Percentiles rank a stretch among this genome's conserved stretches.
These are phyloP conservation scores for Pseudevernia furfuracea DNA, from an alignment of 495 filamentous ascomycete species.

Conservation along the genomic window DNA sequence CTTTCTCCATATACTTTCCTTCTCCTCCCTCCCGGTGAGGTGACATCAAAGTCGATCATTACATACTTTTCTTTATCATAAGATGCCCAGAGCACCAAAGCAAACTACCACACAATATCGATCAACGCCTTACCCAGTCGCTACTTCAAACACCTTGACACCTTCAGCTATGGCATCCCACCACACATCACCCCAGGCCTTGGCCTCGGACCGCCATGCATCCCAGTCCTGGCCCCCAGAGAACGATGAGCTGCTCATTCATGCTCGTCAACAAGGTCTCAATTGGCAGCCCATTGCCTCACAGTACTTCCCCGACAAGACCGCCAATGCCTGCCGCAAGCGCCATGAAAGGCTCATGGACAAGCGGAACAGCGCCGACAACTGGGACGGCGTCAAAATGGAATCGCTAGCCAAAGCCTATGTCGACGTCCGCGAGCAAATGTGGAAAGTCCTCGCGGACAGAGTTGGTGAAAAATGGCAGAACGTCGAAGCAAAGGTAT, in stretches of 20 bases:
- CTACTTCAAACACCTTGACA: conserved; percentile 5
- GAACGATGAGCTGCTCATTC: conserved; percentile 56
- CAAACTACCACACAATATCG: conserved; percentile 11
- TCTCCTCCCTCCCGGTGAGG: conserved; percentile 18
- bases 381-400: conserved; percentile 60
- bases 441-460: conserved; percentile 58
- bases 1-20: conserved; percentile 18
- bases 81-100: conserved; percentile 24
- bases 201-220: conserved; percentile 34
- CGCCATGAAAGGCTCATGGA: conserved; percentile 69
- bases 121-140: conserved; percentile 15
- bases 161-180: conserved; percentile 15
- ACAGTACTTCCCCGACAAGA: conserved; percentile 62
- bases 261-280: conserved; percentile 53
- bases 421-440: conserved; percentile 58
- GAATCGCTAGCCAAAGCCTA: conserved; percentile 61
- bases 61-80: conserved; percentile 12
- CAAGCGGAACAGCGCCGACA: conserved; percentile 46
- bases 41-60: conserved; percentile 9
- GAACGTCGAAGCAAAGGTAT: conserved; percentile 61
- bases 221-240: conserved; percentile 54
- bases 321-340: conserved; percentile 72
- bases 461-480: conserved; percentile 62
- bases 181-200: conserved; percentile 13
- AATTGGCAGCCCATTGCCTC: conserved; percentile 67